Evolutionary conservation across 257 asterid species (phyloP), one percentile per base, ranked within the genome.

Genomic region (Perilla frutescens): DNA sequence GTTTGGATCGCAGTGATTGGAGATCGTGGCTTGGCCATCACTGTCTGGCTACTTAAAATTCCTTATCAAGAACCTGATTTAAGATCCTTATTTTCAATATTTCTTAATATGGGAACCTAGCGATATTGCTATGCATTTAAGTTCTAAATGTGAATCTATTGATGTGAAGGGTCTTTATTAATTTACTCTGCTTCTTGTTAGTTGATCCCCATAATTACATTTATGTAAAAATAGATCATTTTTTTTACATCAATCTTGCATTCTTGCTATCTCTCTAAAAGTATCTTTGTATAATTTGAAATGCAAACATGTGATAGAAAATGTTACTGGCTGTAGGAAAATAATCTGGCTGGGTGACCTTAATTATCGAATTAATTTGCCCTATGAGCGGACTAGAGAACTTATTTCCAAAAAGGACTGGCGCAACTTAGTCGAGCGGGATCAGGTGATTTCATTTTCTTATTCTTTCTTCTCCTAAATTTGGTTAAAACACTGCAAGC

Each of bases 311-410:
- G 66, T 36, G 14, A 48, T 47, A 72, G 15, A 26, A 79, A 50
- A 49, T 40, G 36, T 60, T 54, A 68, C 53, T 79, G 70, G 57
- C 53, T 77, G 77, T 85, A 93, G 98, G 97, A 88, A 94, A 82
- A 82, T 91, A 80, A 84, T 93, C 72, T 91, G 97, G 97, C 73
- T 93, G 49, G 98, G 98, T 48, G 98, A 93, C 86, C 89, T 93
- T 40, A 93, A 93, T 71, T 91, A 91, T 75, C 93, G 98, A 71
- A 82, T 91, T 72, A 89, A 88, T 84, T 79, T 93, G 72, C 70
- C 98, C 51, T 89, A 88, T 81, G 91, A 81, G 71, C 79, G 60
- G 75, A 88, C 97, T 15, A 83, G 80, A 81, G 91, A 85, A 78
- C 85, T 89, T 43, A 84, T 93, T 60, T 80, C 87, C 69, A 86